phyloP scores from a whole-genome alignment of 352 stramenopile species.

The Phytophthora nicotianae region DNA sequence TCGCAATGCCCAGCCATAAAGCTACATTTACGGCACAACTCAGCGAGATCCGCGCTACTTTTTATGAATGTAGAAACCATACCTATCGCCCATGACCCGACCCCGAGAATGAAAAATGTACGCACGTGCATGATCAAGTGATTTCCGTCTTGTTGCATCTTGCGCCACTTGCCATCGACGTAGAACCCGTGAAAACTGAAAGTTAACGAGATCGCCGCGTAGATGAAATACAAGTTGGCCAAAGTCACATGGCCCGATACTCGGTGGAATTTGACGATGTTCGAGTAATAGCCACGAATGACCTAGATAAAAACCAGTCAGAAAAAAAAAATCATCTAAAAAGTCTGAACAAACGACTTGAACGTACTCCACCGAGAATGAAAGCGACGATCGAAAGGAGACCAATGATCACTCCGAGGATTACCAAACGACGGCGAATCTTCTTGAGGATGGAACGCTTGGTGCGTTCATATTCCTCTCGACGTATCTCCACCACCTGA shows the following conservation, averaged over 20 bases:
- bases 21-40: conserved; percentile 31
- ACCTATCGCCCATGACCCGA: conserved; percentile 57
- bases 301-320: conserved; percentile 35
- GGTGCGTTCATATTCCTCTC: conserved; percentile 74
- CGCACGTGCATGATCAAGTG: conserved; percentile 73
- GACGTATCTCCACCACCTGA: conserved; percentile 73
- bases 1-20: conserved; percentile 64
- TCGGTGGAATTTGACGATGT: conserved; percentile 54
- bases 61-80: background rate
- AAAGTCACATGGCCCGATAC: conserved; percentile 40
- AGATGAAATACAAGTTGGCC: conserved; percentile 72
- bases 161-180: conserved; percentile 63
- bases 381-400: conserved; percentile 52
- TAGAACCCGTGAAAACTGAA: conserved; percentile 77
- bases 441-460: conserved; percentile 78
- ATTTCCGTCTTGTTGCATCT: conserved; percentile 65
- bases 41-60: background rate
- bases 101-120: conserved; percentile 61
- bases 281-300: conserved; percentile 49
- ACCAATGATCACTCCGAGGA: conserved; percentile 59
- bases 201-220: conserved; percentile 45
- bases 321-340: background rate
- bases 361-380: conserved; percentile 52
- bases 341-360: background rate
- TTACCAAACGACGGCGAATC: conserved; percentile 67